These are phyloP conservation scores for Termitomyces sp. DNA, from an alignment of 768 basidiomycete species.

Conservation along the genomic window DNA sequence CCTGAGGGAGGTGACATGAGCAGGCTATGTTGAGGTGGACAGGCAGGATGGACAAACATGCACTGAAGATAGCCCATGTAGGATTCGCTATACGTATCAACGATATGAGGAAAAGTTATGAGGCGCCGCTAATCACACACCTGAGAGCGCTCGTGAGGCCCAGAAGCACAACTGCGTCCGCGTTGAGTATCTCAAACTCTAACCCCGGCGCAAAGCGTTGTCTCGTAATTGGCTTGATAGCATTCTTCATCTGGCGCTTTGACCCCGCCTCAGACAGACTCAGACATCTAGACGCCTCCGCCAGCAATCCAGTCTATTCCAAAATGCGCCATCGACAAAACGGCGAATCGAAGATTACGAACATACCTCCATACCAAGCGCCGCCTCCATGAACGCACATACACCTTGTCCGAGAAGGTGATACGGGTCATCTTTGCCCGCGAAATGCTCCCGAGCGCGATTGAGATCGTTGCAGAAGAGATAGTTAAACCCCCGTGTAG, in stretches of 20 bases:
- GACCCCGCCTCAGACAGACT: conserved; percentile 55
- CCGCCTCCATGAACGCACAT: conserved; percentile 71
- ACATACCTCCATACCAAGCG: conserved; percentile 73
- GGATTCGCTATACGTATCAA: conserved; percentile 47
- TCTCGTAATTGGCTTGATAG: conserved; percentile 27
- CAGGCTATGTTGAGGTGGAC: neutral
- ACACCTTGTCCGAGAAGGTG: conserved; percentile 70
- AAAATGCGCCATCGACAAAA: neutral
- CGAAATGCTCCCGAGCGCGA: conserved; percentile 46
- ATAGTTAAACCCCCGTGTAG: conserved; percentile 53
- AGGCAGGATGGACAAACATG: conserved; percentile 38
- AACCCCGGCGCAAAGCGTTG: conserved; percentile 51
- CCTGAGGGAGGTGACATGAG: conserved; percentile 16
- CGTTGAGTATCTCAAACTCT: conserved; percentile 74
- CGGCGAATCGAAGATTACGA: neutral
- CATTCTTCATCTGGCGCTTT: conserved; percentile 37
- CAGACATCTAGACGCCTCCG: conserved; percentile 54
- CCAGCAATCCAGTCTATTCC: conserved; percentile 50
- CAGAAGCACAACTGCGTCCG: conserved; percentile 65
- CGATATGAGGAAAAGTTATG: neutral
- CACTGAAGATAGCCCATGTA: conserved; percentile 79
- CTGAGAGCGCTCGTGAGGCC: conserved; percentile 68
- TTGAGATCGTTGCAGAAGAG: conserved; percentile 66
- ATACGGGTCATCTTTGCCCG: conserved; percentile 53
- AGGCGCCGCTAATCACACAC: conserved; percentile 28